phyloP scores from a whole-genome alignment of 108 stramenopile species.

The Nitzschia sp. region DNA sequence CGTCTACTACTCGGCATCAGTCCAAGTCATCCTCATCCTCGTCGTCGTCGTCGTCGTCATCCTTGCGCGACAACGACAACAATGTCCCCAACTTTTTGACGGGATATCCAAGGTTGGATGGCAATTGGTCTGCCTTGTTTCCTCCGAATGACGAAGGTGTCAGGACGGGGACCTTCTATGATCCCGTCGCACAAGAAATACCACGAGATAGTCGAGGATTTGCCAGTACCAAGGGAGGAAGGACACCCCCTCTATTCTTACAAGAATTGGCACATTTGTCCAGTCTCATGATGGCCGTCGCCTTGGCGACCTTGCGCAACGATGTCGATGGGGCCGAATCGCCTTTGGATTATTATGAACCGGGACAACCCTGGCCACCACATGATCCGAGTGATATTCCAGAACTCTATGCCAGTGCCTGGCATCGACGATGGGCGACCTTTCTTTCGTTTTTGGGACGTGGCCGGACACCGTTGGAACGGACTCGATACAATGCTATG shows the following conservation, averaged over 20 bases:
- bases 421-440: conserved; percentile 1
- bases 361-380: conserved; percentile 60
- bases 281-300: conserved; percentile 63
- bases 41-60: neutral
- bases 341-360: conserved; percentile 51
- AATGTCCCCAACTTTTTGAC: conserved; percentile 31
- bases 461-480: conserved; percentile 44
- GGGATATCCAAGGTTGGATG: conserved; percentile 56
- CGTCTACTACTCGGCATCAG: no score
- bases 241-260: conserved; percentile 71
- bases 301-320: conserved; percentile 70
- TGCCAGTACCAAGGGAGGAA: conserved; percentile 54
- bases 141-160: no score
- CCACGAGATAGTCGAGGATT: conserved; percentile 39
- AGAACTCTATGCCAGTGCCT: neutral
- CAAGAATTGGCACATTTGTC: conserved; percentile 78
- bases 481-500: conserved; percentile 60
- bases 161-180: conserved; percentile 48
- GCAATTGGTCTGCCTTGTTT: conserved; percentile 58
- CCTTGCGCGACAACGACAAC: neutral
- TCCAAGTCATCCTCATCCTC: no score
- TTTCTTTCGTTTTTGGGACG: conserved; percentile 46
- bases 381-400: conserved; percentile 45
- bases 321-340: conserved; percentile 69
- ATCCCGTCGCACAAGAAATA: conserved; percentile 1